Base-by-base conservation (phyloP, 1,284 basidiomycete species). In the Rhodotorula sp. region DNA sequence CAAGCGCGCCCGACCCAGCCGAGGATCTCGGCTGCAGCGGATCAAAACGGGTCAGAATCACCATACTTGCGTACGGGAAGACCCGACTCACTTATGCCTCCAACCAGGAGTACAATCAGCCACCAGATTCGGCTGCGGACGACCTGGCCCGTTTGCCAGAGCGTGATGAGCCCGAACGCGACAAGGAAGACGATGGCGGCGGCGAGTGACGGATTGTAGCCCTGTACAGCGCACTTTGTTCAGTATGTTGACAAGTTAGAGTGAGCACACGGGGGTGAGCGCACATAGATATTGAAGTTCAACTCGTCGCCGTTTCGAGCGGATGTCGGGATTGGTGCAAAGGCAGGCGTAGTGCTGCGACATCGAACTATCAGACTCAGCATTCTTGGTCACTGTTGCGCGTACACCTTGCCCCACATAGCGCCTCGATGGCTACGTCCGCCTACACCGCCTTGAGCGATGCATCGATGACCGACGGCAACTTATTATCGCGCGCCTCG, bases 161-260 rank as follows among this genome's bases (percentile, higher is more conserved):
- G 8, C 9, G 70, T 70, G 36, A 70, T 63, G 37, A 76, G 62
- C 25, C 34, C 21, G 61, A 76, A 75, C 22, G 61, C 37, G 50
- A 72, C 41, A 51, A 74, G 63, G 64, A 72, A 75, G 34, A 71
- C 60, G 44, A 74, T 55, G 22, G 62, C 75, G 5, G 73, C 68
- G 1, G 71, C 71, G 34, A 61, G 34, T 19, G 37, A 37, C 32
- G 70, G 63, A 32, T 50, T 34, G 56, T 59, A 70, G n/a, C 71
- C 59, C 32, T 57, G 53, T 37, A 15, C 59, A 25, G 15, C 15
- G 8, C 2, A 9, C 25, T 44, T 7, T 1, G 21, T n/a, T 60
- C 21, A 21, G 25, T n/a, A 8, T 22, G 41, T 25, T 27, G 25
- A 51, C 10, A 9, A 6, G 8, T 22, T 5, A 12, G 54, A 37